A percentile compares a stretch with the other conserved stretches of the same genome.
These are phyloP conservation scores for Plasmodium adleri DNA, from an alignment of 169 alveolate genomes.

Conservation along the genomic window DNA sequence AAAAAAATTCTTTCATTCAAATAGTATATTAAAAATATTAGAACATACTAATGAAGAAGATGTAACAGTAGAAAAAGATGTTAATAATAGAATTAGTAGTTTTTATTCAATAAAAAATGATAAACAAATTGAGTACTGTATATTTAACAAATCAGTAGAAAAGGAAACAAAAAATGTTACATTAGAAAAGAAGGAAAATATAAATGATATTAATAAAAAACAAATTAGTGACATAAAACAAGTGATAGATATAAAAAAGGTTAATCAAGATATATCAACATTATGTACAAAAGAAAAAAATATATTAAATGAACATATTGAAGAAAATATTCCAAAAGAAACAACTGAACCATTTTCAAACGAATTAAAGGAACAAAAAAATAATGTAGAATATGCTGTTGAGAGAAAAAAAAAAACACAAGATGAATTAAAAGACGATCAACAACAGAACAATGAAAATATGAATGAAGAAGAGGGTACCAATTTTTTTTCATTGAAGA, in stretches of 20 bases:
- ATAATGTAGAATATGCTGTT: too few species aligned
- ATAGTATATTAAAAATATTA: constrained; percentile 2
- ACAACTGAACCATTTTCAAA: too few species aligned
- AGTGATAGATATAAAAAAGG: too few species aligned
- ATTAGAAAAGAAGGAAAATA: not conserved
- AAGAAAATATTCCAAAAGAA: too few species aligned
- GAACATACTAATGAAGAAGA: not conserved
- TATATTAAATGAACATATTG: too few species aligned
- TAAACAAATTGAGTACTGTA: constrained; percentile 9
- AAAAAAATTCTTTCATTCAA: constrained; percentile 8
- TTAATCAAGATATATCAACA: too few species aligned
- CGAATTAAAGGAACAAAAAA: too few species aligned
- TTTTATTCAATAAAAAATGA: constrained; percentile 6
- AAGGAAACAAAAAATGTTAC: not conserved
- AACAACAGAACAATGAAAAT: not conserved
- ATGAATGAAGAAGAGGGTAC: constrained; percentile 4
- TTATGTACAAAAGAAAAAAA: too few species aligned
- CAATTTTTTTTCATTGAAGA: constrained; percentile 13
- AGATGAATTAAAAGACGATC: not conserved
- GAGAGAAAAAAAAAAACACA: too few species aligned
- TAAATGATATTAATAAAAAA: too few species aligned
- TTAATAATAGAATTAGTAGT: constrained; percentile 4
- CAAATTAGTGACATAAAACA: too few species aligned
- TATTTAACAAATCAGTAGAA: not conserved
- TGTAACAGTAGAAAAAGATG: not conserved